phyloP scores from a whole-genome alignment of 78 protist genomes.

The Dictyostelium firmibasis region DNA sequence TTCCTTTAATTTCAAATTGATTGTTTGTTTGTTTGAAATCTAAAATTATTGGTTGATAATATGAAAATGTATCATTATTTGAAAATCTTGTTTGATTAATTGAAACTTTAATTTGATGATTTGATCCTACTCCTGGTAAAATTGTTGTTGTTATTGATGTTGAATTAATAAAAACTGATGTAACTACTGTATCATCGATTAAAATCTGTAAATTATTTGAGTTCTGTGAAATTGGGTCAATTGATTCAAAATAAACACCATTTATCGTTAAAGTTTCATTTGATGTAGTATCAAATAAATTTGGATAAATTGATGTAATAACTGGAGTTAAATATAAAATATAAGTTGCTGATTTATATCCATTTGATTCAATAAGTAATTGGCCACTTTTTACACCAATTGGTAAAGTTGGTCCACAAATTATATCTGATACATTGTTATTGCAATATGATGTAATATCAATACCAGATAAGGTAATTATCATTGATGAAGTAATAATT shows the following conservation, averaged over 20 bases:
- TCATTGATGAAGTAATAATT: not conserved
- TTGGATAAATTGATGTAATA: not conserved
- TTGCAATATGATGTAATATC: not conserved
- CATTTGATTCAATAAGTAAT: not conserved
- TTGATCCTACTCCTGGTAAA: not conserved
- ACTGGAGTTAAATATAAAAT: not conserved
- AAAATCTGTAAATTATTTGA: not conserved
- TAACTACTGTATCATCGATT: not conserved
- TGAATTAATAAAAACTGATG: not conserved
- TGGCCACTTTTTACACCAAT: not conserved
- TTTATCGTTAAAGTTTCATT: not conserved
- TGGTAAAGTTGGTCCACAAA: not conserved
- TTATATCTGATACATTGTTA: not conserved
- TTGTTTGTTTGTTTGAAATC: not conserved
- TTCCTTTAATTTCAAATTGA: not conserved
- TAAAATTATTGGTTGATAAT: not conserved
- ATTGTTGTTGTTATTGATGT: not conserved
- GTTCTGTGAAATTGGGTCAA: not conserved
- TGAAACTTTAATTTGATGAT: not conserved
- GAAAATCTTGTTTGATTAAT: not conserved
- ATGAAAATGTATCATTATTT: not conserved
- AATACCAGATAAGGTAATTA: not conserved
- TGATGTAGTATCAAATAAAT: not conserved
- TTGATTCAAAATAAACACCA: not conserved
- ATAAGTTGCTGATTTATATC: not conserved